These are phyloP conservation scores for Termitomyces sp. DNA, from an alignment of 768 basidiomycete species.

Conservation along the genomic window DNA sequence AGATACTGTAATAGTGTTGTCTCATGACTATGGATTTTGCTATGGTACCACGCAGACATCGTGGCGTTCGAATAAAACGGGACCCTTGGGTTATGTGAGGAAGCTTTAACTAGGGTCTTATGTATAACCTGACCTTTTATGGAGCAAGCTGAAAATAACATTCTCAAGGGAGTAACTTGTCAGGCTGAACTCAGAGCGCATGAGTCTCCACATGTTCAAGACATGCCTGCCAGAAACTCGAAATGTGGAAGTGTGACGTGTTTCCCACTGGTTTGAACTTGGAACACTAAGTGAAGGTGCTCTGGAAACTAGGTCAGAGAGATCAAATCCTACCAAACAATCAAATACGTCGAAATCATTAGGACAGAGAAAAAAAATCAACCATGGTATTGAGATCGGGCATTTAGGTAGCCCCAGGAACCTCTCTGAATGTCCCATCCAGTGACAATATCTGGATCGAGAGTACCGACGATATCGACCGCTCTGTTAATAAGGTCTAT, in stretches of 20 bases:
- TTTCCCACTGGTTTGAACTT: conserved; percentile 63
- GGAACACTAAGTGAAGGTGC: conserved; percentile 44
- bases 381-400: conserved; percentile 63
- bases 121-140: conserved; percentile 51
- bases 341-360: neutral
- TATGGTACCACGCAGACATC: conserved; percentile 65
- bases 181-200: conserved; percentile 78
- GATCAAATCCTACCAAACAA: conserved; percentile 54
- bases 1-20: conserved; percentile 58
- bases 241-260: conserved; percentile 74
- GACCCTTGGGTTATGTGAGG: conserved; percentile 38
- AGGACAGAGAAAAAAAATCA: conserved; percentile 4
- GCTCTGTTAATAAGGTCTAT: conserved; percentile 74
- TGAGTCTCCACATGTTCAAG: conserved; percentile 88
- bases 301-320: conserved; percentile 70
- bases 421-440: conserved; percentile 89
- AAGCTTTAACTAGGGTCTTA: neutral
- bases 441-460: conserved; percentile 87
- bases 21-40: conserved; percentile 48
- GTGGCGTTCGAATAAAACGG: conserved; percentile 65
- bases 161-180: conserved; percentile 87
- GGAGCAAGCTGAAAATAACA: conserved; percentile 75
- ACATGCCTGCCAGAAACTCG: conserved; percentile 85
- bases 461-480: conserved; percentile 63
- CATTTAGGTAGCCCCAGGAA: conserved; percentile 87